These are phyloP conservation scores for Phytophthora hibernalis DNA, from an alignment of 352 stramenopile species.

Conservation along the genomic window DNA sequence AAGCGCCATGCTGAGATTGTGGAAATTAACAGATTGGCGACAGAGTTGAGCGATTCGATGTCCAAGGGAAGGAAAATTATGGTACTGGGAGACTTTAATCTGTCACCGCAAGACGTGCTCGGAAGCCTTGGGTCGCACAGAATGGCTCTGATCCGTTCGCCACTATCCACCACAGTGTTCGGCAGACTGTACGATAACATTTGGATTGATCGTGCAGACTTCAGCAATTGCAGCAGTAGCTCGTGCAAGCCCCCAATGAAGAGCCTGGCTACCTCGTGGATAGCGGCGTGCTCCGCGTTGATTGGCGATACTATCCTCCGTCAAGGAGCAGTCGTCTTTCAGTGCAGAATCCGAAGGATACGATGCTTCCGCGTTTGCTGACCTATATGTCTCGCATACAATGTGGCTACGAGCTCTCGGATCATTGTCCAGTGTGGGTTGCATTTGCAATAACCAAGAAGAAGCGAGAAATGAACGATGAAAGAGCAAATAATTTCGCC, in stretches of 20 bases:
- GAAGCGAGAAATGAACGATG: neutral
- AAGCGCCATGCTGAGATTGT: constrained; percentile 41
- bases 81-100: constrained; percentile 74
- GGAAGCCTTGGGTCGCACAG: constrained; percentile 27
- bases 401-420: constrained; percentile 61
- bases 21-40: constrained; percentile 44
- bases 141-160: constrained; percentile 57
- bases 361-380: constrained; percentile 36
- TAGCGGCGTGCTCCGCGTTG: constrained; percentile 66
- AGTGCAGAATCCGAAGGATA: constrained; percentile 24
- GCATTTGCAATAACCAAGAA: constrained; percentile 30
- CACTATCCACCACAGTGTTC: constrained; percentile 59
- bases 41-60: constrained; percentile 18
- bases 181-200: constrained; percentile 78
- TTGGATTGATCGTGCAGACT: constrained; percentile 46
- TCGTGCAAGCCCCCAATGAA: neutral
- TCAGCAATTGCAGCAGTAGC: constrained; percentile 6
- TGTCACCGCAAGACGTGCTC: constrained; percentile 57
- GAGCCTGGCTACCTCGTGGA: constrained; percentile 25
- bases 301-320: constrained; percentile 64
- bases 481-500: neutral
- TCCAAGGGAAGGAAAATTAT: constrained; percentile 44
- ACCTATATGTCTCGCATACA: constrained; percentile 46
- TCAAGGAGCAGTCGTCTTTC: constrained; percentile 30
- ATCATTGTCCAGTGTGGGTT: constrained; percentile 74